These are phyloP conservation scores for Clarireedia monteithiana DNA, from an alignment of 2,329 filamentous ascomycete genomes.

Conservation along the genomic window DNA sequence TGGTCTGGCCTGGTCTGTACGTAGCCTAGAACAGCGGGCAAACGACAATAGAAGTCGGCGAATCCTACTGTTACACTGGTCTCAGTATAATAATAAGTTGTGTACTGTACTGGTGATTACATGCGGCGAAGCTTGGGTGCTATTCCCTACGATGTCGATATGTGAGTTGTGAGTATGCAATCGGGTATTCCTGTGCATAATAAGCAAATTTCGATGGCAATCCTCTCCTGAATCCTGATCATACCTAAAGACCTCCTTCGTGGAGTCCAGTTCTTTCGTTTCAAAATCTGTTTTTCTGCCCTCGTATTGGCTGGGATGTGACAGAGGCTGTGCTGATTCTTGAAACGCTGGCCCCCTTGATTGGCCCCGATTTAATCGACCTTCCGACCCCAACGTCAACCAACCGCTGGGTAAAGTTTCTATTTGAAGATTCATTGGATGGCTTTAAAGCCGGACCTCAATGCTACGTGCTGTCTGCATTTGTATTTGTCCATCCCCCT, in stretches of 20 bases:
- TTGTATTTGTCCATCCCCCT: background rate
- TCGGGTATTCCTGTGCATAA: background rate
- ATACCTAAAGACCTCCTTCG: background rate
- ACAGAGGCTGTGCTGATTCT: background rate
- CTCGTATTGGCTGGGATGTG: background rate
- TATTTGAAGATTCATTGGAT: slow-evolving; percentile 2
- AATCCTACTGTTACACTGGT: background rate
- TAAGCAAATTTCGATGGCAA: slow-evolving; percentile 8
- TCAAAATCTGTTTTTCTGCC: background rate
- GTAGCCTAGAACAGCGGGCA: background rate
- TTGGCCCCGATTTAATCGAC: background rate
- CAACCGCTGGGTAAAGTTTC: background rate
- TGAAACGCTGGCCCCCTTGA: slow-evolving; percentile 1
- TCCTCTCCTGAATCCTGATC: slow-evolving; percentile 9
- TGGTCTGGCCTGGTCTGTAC: too few relatives aligned
- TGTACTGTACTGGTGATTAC: background rate
- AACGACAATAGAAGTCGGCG: background rate
- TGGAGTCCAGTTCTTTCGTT: background rate
- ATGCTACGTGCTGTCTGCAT: background rate
- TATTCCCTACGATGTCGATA: background rate
- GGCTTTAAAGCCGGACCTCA: background rate
- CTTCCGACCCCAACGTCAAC: too few relatives aligned
- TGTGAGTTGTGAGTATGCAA: too few relatives aligned
- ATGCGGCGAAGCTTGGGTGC: background rate
- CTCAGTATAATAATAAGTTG: background rate